phyloP scores from a whole-genome alignment of 768 basidiomycete genomes.

The Boletus insuetus region DNA sequence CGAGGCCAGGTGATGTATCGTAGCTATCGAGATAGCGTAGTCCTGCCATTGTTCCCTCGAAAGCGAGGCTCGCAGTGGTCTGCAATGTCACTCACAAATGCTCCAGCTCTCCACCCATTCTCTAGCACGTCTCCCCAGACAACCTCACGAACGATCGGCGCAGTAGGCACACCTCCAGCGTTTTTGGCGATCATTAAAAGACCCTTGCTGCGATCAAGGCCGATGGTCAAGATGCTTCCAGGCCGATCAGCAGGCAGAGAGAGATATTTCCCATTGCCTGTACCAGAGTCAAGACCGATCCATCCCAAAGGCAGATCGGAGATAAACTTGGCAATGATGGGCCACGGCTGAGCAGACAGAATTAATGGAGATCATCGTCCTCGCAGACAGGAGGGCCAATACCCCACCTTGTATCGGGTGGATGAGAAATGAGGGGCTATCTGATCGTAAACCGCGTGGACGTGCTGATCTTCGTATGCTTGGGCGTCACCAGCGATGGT shows the following conservation, averaged over 20 bases:
- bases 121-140: conserved; percentile 78
- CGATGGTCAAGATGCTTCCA: conserved; percentile 66
- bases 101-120: conserved; percentile 68
- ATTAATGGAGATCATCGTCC: not conserved
- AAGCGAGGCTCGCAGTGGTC: not conserved
- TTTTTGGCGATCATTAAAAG: conserved; percentile 70
- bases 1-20: conserved; percentile 93
- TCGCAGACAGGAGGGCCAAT: not conserved
- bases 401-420: conserved; percentile 78
- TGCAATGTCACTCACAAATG: conserved; percentile 59
- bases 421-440: conserved; percentile 88
- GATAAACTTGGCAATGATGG: conserved; percentile 77
- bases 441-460: conserved; percentile 80
- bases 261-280: conserved; percentile 97
- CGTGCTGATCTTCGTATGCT: conserved; percentile 68
- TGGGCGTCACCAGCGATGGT: conserved; percentile 49
- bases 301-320: conserved; percentile 68
- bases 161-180: conserved; percentile 44
- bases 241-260: conserved; percentile 66
- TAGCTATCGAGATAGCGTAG: conserved; percentile 96
- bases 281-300: conserved; percentile 91
- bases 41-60: conserved; percentile 52
- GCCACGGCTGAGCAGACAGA: conserved; percentile 68
- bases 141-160: conserved; percentile 55
- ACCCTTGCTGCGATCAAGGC: conserved; percentile 79